Evolutionary conservation across 345 rosid genomes (phyloP).

Genomic region (Heritiera littoralis): DNA sequence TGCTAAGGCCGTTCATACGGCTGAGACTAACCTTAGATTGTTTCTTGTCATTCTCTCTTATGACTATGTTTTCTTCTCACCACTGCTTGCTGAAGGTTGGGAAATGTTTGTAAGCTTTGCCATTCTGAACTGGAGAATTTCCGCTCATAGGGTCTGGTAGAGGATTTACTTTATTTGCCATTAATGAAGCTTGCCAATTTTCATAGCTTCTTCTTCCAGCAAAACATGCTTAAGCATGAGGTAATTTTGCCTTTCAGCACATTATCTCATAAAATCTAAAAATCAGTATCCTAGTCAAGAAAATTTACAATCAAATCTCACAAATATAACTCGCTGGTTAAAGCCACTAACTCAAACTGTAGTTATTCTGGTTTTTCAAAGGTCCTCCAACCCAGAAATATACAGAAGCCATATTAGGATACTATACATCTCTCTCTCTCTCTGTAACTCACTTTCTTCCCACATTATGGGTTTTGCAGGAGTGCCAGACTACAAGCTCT

Average conservation of each 20-base stretch:
- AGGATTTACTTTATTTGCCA: background rate
- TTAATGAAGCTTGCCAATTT: background rate
- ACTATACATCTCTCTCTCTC: background rate
- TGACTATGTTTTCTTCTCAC: background rate
- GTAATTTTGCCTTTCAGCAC: background rate
- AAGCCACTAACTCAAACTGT: constrained; percentile 15
- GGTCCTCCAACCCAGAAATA: constrained; percentile 5
- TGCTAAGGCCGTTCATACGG: background rate
- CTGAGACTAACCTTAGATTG: background rate
- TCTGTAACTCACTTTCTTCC: background rate
- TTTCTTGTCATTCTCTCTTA: background rate
- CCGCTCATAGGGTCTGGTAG: background rate
- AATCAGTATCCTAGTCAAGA: background rate
- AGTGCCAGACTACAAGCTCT: background rate
- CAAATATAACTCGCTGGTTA: background rate
- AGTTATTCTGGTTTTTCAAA: constrained; percentile 13
- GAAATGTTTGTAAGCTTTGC: background rate
- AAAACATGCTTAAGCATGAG: background rate
- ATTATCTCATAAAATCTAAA: background rate
- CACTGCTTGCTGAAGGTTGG: background rate
- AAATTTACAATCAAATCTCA: background rate
- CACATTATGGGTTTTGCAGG: constrained; percentile 3
- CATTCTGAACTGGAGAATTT: background rate
- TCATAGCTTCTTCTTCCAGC: background rate
- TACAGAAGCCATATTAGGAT: background rate